Base-by-base conservation (phyloP, 257 asterid species). In the Ehretia macrophylla region DNA sequence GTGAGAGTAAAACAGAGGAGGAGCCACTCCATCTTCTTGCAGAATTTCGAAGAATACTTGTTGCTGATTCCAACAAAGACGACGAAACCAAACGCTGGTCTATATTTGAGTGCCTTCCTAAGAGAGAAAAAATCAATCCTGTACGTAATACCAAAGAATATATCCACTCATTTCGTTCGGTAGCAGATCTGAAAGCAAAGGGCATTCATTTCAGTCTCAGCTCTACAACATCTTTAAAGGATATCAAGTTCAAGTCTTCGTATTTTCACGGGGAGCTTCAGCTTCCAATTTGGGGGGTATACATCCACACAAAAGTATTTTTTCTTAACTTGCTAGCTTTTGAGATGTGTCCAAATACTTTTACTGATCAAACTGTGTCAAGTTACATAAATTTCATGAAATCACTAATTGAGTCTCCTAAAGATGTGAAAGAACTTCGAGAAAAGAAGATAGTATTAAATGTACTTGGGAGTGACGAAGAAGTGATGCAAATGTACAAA, bases 401-500 rank as follows among this genome's bases (percentile, higher is more conserved):
- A 56, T 72, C 77, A 10, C 68, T 67, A 5, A 46, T 79, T 1
- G 56, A 59, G n/a, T 20, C 46, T 5, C 63, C 73, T 0, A 56
- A 53, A 16, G 85, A 72, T 20, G 83, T 68, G 32, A 68, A 59
- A 22, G 82, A 76, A 45, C 48, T 70, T 55, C 49, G 82, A 17
- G 65, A 63, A 21, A 22, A 44, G 47, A 53, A 32, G n/a, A 69
- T 75, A 8, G 16, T 75, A 17, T 18, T 52, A 38, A 63, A 69
- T 45, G 44, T 8, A 11, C 58, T 75, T 0, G 67, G 74, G 0
- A 59, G 66, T 39, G 78, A 75, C 49, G 71, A 75, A 37, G 56
- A 72, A 10, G 66, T 72, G 5, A 37, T 64, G n/a, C 18, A 52
- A 3, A 12, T 57, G 4, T 66, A 11, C 44, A 56, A 50, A 20